phyloP scores from a whole-genome alignment of 2,329 filamentous ascomycete species.

The Penicillium italicum region DNA sequence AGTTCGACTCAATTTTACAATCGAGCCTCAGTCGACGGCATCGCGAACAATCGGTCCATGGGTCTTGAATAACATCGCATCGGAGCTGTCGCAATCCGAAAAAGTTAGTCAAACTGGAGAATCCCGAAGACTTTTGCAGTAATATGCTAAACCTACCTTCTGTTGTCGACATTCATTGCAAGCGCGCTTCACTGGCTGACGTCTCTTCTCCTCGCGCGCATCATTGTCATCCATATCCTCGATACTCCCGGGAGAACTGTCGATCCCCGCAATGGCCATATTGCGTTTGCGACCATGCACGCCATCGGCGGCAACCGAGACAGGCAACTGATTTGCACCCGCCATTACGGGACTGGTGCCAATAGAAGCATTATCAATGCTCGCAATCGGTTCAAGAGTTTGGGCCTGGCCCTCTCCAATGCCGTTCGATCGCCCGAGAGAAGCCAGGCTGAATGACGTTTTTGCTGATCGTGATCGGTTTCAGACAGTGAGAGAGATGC shows the following conservation, averaged over 20 bases:
- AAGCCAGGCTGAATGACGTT: slow-evolving; percentile 37
- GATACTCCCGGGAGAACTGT: slow-evolving; percentile 47
- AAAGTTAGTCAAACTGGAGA: slow-evolving; percentile 7
- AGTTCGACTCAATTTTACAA: slow-evolving; percentile 66
- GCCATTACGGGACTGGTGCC: slow-evolving; percentile 38
- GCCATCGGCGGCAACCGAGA: slow-evolving; percentile 30
- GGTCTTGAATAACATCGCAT: slow-evolving; percentile 64
- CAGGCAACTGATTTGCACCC: slow-evolving; percentile 31
- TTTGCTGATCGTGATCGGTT: slow-evolving; percentile 14
- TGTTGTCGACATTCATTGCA: slow-evolving; percentile 69
- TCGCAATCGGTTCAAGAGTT: slow-evolving; percentile 25
- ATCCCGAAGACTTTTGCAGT: background rate
- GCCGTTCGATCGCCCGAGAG: slow-evolving; percentile 32
- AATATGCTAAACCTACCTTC: slow-evolving; percentile 48
- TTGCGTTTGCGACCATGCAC: slow-evolving; percentile 43
- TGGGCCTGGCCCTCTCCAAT: slow-evolving; percentile 36
- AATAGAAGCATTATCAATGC: slow-evolving; percentile 36
- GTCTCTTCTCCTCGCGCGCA: slow-evolving; percentile 42
- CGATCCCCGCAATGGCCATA: slow-evolving; percentile 42
- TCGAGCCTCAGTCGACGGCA: slow-evolving; percentile 61
- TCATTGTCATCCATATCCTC: slow-evolving; percentile 46
- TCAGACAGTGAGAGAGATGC: slow-evolving; percentile 9
- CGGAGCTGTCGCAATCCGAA: slow-evolving; percentile 51
- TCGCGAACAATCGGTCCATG: slow-evolving; percentile 59
- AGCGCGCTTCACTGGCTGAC: slow-evolving; percentile 56